Evolutionary conservation across 257 asterid species (phyloP), one percentile per base, ranked within the genome.

Genomic region (Solanum raphanifolium): DNA sequence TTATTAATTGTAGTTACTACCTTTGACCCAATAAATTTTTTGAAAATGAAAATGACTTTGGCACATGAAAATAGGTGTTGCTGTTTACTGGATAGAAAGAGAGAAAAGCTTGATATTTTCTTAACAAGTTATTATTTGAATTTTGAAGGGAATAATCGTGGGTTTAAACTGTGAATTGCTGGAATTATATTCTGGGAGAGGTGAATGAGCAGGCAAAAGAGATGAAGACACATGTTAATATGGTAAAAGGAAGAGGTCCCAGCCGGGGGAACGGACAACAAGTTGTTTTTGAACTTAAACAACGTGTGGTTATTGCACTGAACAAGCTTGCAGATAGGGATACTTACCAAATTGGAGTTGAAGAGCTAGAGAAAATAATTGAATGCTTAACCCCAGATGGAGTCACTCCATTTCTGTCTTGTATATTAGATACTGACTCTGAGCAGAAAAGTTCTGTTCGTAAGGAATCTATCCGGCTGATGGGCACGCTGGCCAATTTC

Each of bases 301-400:
- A 95, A 58, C 96, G 95, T 0, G 95, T 95, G 72, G 94, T 90
- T 91, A 90, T 92, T 89, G 94, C 99, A 29, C 94, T 95, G 76
- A 93, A 90, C 93, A 97, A 97, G 94, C 94, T 97, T 85, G 98
- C 97, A 16, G 99, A 97, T 87, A 91, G 98, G 90, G 99, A 97
- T 87, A 97, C 99, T 79, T 91, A 94, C 88, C 98, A 92, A 71
- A 92, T 95, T 86, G 99, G 97, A 12, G 95, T 93, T 31, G 98
- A 95, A 88, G 99, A 95, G 89, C 97, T 97, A 12, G 98, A 93
- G 90, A 96, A 92, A 90, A 91, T 87, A 31, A 92, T 95, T 34
- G 97, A 95, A 88, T 88, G 94, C 89, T 88, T 95, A 91, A 90
- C 95, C 12, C 93, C 95, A 9, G 98, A 97, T 86, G 96, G 94